Evolutionary conservation across 768 basidiomycete genomes (phyloP).

Genomic region (Boletales sp.): DNA sequence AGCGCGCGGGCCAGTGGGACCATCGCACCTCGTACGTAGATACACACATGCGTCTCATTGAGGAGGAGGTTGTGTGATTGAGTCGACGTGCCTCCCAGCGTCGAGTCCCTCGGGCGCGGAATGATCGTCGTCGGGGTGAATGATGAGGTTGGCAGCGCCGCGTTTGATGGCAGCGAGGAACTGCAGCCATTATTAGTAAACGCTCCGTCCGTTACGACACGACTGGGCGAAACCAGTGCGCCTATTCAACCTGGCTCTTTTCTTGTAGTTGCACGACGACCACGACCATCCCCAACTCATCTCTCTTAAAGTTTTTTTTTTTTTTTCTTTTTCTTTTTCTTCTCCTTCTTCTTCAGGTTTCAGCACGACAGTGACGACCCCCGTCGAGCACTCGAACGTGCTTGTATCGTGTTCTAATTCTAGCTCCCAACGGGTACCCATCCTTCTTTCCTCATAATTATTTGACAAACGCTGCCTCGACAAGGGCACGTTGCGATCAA

Average conservation of each 20-base stretch:
- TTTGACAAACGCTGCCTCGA: conserved; percentile 50
- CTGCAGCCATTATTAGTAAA: conserved; percentile 25
- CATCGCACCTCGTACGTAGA: neutral
- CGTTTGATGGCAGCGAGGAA: conserved; percentile 20
- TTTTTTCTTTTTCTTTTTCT: neutral
- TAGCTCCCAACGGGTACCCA: conserved; percentile 14
- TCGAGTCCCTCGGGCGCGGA: neutral
- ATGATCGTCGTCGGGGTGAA: neutral
- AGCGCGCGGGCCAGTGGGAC: conserved; percentile 18
- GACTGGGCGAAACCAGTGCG: conserved; percentile 32
- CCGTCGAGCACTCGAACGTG: conserved; percentile 13
- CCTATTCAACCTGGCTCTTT: conserved; percentile 10
- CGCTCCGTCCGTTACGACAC: conserved; percentile 30
- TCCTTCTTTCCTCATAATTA: conserved; percentile 32
- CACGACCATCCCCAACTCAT: conserved; percentile 1
- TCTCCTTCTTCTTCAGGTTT: neutral
- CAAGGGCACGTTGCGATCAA: conserved; percentile 80
- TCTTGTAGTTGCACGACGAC: conserved; percentile 20
- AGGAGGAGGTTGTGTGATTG: neutral
- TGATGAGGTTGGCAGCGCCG: conserved; percentile 11
- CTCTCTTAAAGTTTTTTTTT: neutral
- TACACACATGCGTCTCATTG: neutral
- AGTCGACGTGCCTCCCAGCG: neutral
- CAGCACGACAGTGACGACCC: conserved; percentile 14
- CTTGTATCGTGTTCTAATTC: conserved; percentile 21